Base-by-base conservation (phyloP, 352 stramenopile genomes). In the Phytophthora melonis region DNA sequence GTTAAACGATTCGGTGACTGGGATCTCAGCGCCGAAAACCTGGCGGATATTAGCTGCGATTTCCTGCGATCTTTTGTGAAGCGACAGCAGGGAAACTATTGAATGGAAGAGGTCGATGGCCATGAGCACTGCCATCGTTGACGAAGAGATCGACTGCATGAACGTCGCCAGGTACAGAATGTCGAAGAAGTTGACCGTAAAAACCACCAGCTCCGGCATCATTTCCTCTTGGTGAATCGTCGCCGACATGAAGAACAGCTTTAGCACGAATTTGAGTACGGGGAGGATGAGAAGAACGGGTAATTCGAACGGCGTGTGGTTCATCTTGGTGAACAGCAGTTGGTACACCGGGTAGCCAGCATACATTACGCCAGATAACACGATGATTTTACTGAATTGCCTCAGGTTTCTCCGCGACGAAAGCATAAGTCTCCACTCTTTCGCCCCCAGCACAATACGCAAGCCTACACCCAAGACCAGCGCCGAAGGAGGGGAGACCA, bases 171-270 rank as follows among this genome's bases (percentile, higher is more conserved):
- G 5, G 30, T 45, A 56, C 13, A 56, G 19, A 4, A 45, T 23
- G 45, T 45, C 27, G 19, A 64, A 64, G 30, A 63, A 63, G 14
- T 62, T 54, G 16, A 68, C 50, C 1, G 36, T 56, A 27, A 68
- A 30, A 57, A 68, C 41, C 9, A 68, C 52, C 14, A 18, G 30
- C 27, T 62, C 55, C 11, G 62, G 62, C n/a, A 68, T 57, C 50
- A 52, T 62, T 13, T 68, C 62, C 50, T 68, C 52, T 11, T 56
- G 43, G 6, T 68, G 50, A 41, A n/a, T 7, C 25, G 39, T 19
- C 19, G 14, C 36, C 5, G 6, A 43, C 21, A 13, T n/a, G 45
- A 55, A 55, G 6, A 27, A 11, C 8, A 16, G 41, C 30, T 58
- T 63, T 39, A 53, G 56, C 5, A 53, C 14, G 7, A 58, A 9